These are phyloP conservation scores for Cyathus pygmaeus DNA, from an alignment of 1,284 basidiomycete species.

Conservation along the genomic window DNA sequence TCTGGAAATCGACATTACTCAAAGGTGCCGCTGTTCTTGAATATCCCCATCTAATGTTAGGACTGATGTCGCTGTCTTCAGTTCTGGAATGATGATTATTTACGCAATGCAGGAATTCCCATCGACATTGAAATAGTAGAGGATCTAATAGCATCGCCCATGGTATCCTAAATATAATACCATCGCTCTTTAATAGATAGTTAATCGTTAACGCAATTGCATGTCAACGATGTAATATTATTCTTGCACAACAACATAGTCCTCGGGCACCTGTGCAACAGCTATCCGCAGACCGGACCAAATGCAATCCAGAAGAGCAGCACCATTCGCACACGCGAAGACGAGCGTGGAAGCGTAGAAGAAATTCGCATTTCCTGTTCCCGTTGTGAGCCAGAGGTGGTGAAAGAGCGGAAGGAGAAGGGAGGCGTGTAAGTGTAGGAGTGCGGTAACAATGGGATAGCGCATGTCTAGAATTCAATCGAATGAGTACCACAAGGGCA, in stretches of 20 bases:
- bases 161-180: not conserved
- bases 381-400: slow-evolving; percentile 90
- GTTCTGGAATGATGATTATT: slow-evolving; percentile 81
- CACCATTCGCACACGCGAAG: slow-evolving; percentile 88
- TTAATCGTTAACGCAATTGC: no score
- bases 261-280: slow-evolving; percentile 66
- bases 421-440: slow-evolving; percentile 87
- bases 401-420: slow-evolving; percentile 93
- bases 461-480: slow-evolving; percentile 71
- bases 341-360: slow-evolving; percentile 97
- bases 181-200: no score
- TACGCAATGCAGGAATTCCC: slow-evolving; percentile 68
- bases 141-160: slow-evolving; percentile 52
- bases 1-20: slow-evolving; percentile 89
- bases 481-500: not conserved
- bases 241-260: slow-evolving; percentile 66
- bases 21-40: slow-evolving; percentile 61
- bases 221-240: no score
- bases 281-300: slow-evolving; percentile 83
- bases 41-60: not conserved
- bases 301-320: slow-evolving; percentile 83
- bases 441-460: slow-evolving; percentile 86
- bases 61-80: slow-evolving; percentile 14
- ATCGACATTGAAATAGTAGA: slow-evolving; percentile 65
- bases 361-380: slow-evolving; percentile 98